Evolutionary conservation across 768 basidiomycete species (phyloP), one percentile per base, ranked within the genome.

Genomic region (Mycena vulgaris): DNA sequence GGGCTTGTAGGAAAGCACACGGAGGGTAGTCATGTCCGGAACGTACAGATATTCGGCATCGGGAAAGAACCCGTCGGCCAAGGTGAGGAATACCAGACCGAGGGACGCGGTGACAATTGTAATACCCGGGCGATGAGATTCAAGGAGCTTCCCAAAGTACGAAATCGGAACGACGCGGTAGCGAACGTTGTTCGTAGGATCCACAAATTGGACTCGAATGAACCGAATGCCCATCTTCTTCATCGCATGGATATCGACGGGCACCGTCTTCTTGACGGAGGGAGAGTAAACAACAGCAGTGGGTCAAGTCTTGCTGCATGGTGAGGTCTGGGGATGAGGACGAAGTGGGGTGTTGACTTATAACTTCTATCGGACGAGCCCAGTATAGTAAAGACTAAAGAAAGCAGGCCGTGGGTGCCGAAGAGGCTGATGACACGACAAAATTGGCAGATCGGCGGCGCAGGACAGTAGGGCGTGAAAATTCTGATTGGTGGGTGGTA

Each of bases 141-240:
- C 55, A 31, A 92, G 80, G 10, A 94, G 81, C 63, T 86, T 85
- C 62, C 77, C 66, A 76, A 92, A 91, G 77, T 90, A 86, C 0
- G 81, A 35, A 6, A 87, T 70, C 4, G 93, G 86, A 23, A 94
- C 63, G 71, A 93, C 80, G 37, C 92, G 90, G 75, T 82, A 89
- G 72, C 91, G 87, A 59, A 88, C 80, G 59, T 80, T 83, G 80
- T 92, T 93, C 75, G 80, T 78, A 52, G 88, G 80, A 76, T 95
- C 93, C 11, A 90, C 85, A 90, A 90, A 94, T 75, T 89, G 86
- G 28, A 93, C 75, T 28, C 90, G 90, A 63, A 93, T 81, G 72
- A 87, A 91, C 30, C 75, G 51, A 37, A 68, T 63, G 11, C 59
- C 39, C 21, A 39, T 39, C 7, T 14, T 19, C 7, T 23, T 25